Percentiles rank a stretch among this genome's conserved stretches.
phyloP scores from a whole-genome alignment of 2,329 filamentous ascomycete species.

The Ceratocystis lukuohia region DNA sequence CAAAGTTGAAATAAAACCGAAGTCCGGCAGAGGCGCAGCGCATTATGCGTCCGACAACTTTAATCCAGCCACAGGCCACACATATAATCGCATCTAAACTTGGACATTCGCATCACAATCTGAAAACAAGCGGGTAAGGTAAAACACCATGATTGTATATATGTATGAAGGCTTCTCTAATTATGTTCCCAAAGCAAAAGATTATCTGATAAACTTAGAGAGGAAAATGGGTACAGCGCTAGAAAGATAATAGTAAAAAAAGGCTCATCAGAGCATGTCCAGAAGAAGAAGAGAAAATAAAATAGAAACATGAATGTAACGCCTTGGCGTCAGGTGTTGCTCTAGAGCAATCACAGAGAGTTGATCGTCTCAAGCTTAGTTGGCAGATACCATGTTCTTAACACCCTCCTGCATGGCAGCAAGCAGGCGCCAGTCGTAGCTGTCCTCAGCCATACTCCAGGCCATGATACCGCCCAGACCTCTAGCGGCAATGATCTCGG shows the following conservation, averaged over 20 bases:
- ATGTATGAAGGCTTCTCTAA: not conserved
- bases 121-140: not conserved
- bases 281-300: not conserved
- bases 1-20: not conserved
- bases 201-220: not conserved
- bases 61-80: not conserved
- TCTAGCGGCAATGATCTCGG: slow-evolving; percentile 41
- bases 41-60: not conserved
- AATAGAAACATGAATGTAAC: not conserved
- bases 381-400: not conserved
- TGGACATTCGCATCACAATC: not conserved
- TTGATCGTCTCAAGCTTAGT: not conserved
- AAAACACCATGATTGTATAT: not conserved
- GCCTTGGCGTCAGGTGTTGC: not conserved
- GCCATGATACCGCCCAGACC: slow-evolving; percentile 58
- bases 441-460: slow-evolving; percentile 60
- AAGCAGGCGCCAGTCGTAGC: not conserved
- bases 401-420: not conserved
- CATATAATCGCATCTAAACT: no score
- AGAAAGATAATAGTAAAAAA: not conserved
- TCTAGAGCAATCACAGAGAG: not conserved
- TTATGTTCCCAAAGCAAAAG: not conserved
- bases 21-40: not conserved
- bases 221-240: not conserved
- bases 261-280: no score